These are phyloP conservation scores for Neonectria punicea DNA, from an alignment of 2,329 filamentous ascomycete species.

Conservation along the genomic window DNA sequence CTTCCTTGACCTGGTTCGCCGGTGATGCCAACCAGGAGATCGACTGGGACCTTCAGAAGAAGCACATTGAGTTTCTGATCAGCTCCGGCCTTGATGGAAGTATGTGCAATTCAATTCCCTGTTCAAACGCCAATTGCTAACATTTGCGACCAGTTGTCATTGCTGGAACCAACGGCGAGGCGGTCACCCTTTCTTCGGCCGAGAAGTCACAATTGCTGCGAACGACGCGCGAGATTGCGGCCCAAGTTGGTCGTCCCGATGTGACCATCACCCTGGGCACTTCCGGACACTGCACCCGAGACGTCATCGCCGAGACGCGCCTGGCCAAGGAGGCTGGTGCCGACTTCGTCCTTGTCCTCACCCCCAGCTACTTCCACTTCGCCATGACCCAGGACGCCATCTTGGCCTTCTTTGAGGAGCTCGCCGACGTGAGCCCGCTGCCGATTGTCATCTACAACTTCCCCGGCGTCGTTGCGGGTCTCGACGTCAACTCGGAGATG, in stretches of 20 bases:
- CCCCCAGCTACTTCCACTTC: slow-evolving; percentile 77
- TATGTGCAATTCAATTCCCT: slow-evolving; percentile 25
- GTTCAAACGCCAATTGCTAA: slow-evolving; percentile 20
- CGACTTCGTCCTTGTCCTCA: slow-evolving; percentile 74
- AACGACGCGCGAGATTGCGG: slow-evolving; percentile 69
- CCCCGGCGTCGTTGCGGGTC: slow-evolving; percentile 72
- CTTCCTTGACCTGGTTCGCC: slow-evolving; percentile 65
- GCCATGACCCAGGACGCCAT: slow-evolving; percentile 70
- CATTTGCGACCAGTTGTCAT: slow-evolving; percentile 61
- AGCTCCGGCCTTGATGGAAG: slow-evolving; percentile 62
- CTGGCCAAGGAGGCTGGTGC: slow-evolving; percentile 72
- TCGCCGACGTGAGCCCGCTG: slow-evolving; percentile 66
- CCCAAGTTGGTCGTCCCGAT: slow-evolving; percentile 63
- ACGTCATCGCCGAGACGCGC: slow-evolving; percentile 71
- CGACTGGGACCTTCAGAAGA: slow-evolving; percentile 64
- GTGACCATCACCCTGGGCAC: slow-evolving; percentile 75
- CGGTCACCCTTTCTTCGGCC: slow-evolving; percentile 72
- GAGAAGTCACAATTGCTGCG: slow-evolving; percentile 72
- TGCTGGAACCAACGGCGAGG: slow-evolving; percentile 79
- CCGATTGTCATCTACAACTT: slow-evolving; percentile 80
- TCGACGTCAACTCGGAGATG: slow-evolving; percentile 75
- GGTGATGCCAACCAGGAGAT: slow-evolving; percentile 60
- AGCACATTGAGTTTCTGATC: slow-evolving; percentile 65
- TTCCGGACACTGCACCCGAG: slow-evolving; percentile 72
- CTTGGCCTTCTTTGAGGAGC: slow-evolving; percentile 69